Conservation (phyloP, 495 filamentous ascomycete genomes). For the Penicillium robsamsonii region DNA sequence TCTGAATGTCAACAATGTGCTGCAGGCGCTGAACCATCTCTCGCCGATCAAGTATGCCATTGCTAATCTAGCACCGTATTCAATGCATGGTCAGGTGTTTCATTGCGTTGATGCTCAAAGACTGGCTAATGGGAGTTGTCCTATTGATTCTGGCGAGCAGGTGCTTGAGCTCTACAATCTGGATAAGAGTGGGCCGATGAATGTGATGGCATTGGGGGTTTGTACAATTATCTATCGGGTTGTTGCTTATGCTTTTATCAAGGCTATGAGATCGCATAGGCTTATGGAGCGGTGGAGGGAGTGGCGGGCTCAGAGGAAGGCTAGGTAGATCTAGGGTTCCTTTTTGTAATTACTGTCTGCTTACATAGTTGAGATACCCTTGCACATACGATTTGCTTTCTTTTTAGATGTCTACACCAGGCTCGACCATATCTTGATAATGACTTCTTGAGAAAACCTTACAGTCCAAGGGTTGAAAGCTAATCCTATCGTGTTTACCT, state of each 20-base stretch:
- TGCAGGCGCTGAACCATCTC: conserved; percentile 67
- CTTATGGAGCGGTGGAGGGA: conserved; percentile 29
- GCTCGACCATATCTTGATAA: background rate
- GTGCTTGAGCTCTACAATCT: conserved; percentile 63
- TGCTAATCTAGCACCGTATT: conserved; percentile 60
- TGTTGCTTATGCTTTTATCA: conserved; percentile 60
- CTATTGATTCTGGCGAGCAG: conserved; percentile 59
- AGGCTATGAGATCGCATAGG: conserved; percentile 38
- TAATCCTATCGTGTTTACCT: background rate
- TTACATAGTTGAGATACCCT: background rate
- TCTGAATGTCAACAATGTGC: conserved; percentile 59
- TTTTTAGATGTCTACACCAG: background rate
- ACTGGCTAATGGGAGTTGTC: conserved; percentile 56
- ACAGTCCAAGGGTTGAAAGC: background rate
- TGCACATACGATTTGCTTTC: background rate
- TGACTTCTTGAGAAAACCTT: background rate
- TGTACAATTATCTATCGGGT: conserved; percentile 61
- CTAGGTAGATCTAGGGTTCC: background rate
- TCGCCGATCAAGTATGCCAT: conserved; percentile 66
- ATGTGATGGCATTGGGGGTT: conserved; percentile 58
- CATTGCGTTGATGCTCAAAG: conserved; percentile 55
- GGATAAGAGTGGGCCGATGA: conserved; percentile 52
- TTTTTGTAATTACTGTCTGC: background rate
- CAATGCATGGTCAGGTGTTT: conserved; percentile 55
- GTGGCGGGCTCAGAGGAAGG: conserved; percentile 18